A percentile compares a stretch with the other conserved stretches of the same genome.
phyloP scores from a whole-genome alignment of 805 yeast species.

The Zygosaccharomyces bisporus region DNA sequence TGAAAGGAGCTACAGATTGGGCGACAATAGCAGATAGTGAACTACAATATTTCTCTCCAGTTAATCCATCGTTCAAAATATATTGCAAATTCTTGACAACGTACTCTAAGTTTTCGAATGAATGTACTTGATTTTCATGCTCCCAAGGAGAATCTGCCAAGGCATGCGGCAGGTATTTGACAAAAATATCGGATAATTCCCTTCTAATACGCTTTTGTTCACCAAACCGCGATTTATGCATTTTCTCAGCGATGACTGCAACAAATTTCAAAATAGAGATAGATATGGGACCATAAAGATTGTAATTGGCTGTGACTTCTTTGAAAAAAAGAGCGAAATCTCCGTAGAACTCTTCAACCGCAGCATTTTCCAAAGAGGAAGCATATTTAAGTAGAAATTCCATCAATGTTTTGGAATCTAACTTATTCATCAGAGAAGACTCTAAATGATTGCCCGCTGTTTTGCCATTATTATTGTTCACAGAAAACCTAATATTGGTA shows the following conservation, averaged over 20 bases:
- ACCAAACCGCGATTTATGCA: constrained; percentile 57
- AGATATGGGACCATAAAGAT: constrained; percentile 46
- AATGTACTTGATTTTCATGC: constrained; percentile 14
- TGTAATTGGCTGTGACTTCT: constrained; percentile 48
- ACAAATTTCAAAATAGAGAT: constrained; percentile 53
- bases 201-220: constrained; percentile 55
- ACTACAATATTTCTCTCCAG: constrained; percentile 52
- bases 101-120: constrained; percentile 16
- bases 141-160: constrained; percentile 26
- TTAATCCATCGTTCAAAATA: constrained; percentile 25
- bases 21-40: constrained; percentile 50
- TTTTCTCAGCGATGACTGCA: constrained; percentile 50
- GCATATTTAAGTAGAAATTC: constrained; percentile 59
- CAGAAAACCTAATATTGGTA: constrained; percentile 23
- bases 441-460: constrained; percentile 18
- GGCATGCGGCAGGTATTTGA: constrained; percentile 36
- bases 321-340: constrained; percentile 55
- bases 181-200: constrained; percentile 48
- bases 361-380: constrained; percentile 64
- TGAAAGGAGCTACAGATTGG: constrained; percentile 50
- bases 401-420: constrained; percentile 45
- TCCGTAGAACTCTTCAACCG: constrained; percentile 74
- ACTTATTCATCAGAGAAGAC: constrained; percentile 47
- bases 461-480: constrained; percentile 15
- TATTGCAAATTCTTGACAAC: constrained; percentile 21